Evolutionary conservation across 495 filamentous ascomycete genomes (phyloP).

Genomic region (Talaromyces thailandensis): DNA sequence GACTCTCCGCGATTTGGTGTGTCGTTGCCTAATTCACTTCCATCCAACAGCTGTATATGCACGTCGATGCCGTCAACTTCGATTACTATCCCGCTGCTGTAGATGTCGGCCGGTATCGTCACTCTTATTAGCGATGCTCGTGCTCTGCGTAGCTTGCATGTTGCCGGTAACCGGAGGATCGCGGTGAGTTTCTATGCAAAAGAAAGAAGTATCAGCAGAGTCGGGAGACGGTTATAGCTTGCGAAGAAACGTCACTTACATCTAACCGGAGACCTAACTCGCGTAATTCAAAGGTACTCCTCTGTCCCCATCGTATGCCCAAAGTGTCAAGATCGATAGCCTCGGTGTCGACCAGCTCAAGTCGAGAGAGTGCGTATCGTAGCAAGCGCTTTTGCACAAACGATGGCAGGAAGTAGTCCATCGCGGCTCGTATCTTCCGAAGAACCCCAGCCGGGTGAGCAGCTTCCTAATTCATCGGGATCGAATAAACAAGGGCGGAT

Average conservation of each 20-base stretch:
- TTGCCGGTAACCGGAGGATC: constrained; percentile 61
- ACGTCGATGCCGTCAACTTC: constrained; percentile 72
- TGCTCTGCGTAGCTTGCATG: constrained; percentile 60
- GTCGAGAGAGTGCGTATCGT: constrained; percentile 66
- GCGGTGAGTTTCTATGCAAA: constrained; percentile 58
- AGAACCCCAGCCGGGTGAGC: constrained; percentile 17
- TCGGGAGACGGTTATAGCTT: not conserved
- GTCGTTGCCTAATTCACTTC: constrained; percentile 15
- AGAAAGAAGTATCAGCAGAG: constrained; percentile 8
- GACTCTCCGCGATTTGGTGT: not conserved
- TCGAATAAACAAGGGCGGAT: not conserved
- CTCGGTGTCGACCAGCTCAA: constrained; percentile 76
- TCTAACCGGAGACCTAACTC: constrained; percentile 70
- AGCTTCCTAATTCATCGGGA: not conserved
- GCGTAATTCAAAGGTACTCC: constrained; percentile 67
- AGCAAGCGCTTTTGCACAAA: constrained; percentile 76
- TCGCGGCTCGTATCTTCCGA: constrained; percentile 15
- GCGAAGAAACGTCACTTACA: constrained; percentile 33
- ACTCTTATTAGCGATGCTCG: constrained; percentile 60
- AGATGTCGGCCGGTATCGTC: constrained; percentile 74
- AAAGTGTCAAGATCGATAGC: constrained; percentile 70
- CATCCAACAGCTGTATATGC: constrained; percentile 37
- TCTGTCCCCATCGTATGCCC: constrained; percentile 67
- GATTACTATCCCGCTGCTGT: constrained; percentile 64
- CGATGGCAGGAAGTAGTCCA: constrained; percentile 58